Conservation (phyloP, 768 basidiomycete genomes). For the Mycena polygramma region DNA sequence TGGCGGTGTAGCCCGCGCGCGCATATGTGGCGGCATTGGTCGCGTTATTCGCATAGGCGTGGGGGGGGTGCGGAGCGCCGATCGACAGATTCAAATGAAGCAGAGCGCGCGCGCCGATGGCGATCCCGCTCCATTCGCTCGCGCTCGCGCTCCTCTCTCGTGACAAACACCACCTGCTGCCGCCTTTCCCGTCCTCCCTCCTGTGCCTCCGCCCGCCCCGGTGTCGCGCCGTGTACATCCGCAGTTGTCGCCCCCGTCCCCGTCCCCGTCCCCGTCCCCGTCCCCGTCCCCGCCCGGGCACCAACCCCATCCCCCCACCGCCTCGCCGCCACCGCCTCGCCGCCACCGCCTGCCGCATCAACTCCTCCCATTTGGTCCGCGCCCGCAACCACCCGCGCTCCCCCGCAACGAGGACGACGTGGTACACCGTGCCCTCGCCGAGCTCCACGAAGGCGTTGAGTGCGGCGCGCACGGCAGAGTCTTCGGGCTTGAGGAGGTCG, state of each 20-base stretch:
- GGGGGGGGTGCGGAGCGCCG: background rate
- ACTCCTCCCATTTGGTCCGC: constrained; percentile 73
- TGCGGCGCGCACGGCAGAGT: constrained; percentile 68
- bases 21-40: constrained; percentile 15
- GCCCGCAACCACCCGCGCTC: constrained; percentile 80
- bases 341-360: constrained; percentile 77
- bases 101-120: constrained; percentile 3
- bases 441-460: constrained; percentile 82
- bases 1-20: constrained; percentile 22
- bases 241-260: background rate
- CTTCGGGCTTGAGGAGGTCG: constrained; percentile 40
- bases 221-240: too few species aligned
- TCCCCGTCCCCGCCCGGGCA: constrained; percentile 25
- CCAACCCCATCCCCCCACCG: constrained; percentile 41
- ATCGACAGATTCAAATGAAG: constrained; percentile 13
- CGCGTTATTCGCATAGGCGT: constrained; percentile 10
- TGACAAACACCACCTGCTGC: background rate
- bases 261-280: too few species aligned
- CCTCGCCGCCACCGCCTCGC: constrained; percentile 75
- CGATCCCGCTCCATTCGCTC: background rate
- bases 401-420: constrained; percentile 71
- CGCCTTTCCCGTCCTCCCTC: background rate
- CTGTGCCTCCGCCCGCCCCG: background rate
- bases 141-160: constrained; percentile 31
- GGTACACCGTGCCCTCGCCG: constrained; percentile 74